Percentiles rank a stretch among this genome's conserved stretches.
Conservation (phyloP, 1,139 yeast species). For the Saccharomycopsis hybrid region DNA sequence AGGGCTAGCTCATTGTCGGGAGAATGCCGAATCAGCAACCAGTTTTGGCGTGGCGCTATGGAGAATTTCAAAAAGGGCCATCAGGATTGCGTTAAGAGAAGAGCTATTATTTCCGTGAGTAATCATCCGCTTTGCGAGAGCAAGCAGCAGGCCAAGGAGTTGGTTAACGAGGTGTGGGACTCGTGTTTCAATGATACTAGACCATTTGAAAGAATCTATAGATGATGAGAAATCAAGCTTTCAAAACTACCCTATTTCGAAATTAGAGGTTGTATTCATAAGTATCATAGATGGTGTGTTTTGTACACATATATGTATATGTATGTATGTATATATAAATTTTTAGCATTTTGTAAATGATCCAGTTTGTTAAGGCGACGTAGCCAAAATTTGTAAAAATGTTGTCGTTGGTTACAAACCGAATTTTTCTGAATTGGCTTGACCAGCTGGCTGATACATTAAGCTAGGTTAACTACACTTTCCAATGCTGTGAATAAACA, state of each 20-base stretch:
- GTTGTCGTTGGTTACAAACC: too few species aligned
- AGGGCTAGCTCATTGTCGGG: conserved; percentile 92
- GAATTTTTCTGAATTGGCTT: too few species aligned
- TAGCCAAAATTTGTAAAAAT: neutral
- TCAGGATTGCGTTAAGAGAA: conserved; percentile 81
- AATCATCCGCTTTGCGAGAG: conserved; percentile 76
- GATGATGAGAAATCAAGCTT: conserved; percentile 30
- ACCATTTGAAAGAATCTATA: conserved; percentile 87
- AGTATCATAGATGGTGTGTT: neutral
- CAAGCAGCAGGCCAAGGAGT: conserved; percentile 69
- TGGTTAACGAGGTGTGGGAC: conserved; percentile 84
- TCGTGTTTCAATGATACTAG: conserved; percentile 93
- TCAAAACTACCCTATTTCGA: neutral
- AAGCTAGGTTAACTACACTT: too few species aligned
- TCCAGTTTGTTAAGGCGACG: neutral
- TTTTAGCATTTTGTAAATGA: neutral
- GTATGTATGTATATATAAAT: neutral
- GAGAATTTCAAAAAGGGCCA: conserved; percentile 71
- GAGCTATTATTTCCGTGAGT: conserved; percentile 77
- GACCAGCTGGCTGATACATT: too few species aligned
- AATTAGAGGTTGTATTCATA: neutral
- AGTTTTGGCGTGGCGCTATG: conserved; percentile 61
- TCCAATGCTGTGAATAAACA: too few species aligned
- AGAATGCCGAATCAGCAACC: conserved; percentile 88
- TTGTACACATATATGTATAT: neutral